These are phyloP conservation scores for Penicillium robsamsonii DNA, from an alignment of 495 filamentous ascomycete genomes.

Conservation along the genomic window DNA sequence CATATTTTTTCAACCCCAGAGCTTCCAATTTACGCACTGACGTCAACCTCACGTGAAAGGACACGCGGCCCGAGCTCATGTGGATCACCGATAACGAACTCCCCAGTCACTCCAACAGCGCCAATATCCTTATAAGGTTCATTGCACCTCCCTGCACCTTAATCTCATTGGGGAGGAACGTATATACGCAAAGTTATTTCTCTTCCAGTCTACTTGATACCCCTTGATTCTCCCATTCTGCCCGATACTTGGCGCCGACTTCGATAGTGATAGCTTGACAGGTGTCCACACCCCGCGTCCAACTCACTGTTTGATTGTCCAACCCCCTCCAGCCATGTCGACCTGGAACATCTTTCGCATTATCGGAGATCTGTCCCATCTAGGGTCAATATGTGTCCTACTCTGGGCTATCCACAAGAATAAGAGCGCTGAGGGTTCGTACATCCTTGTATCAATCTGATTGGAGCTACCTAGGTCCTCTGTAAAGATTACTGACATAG, in stretches of 20 bases:
- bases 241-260: not conserved
- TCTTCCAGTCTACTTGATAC: not conserved
- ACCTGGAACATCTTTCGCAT: conserved; percentile 70
- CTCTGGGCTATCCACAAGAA: conserved; percentile 90
- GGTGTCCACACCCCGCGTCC: not conserved
- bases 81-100: conserved; percentile 14
- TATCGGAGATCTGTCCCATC: conserved; percentile 78
- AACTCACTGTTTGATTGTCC: not conserved
- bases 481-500: conserved; percentile 15
- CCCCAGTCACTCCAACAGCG: conserved; percentile 10
- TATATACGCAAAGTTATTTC: not conserved
- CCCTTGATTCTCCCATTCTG: not conserved
- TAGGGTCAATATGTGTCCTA: conserved; percentile 80
- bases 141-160: not conserved
- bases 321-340: conserved; percentile 23
- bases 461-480: not conserved
- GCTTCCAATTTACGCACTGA: conserved; percentile 12
- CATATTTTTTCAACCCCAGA: not conserved
- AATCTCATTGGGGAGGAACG: not conserved
- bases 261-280: conserved; percentile 7
- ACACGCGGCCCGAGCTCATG: conserved; percentile 17
- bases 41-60: conserved; percentile 32
- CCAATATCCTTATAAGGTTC: not conserved
- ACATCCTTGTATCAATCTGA: not conserved
- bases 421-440: conserved; percentile 77